phyloP scores from a whole-genome alignment of 768 basidiomycete genomes.

The Xanthoconium stramineum region DNA sequence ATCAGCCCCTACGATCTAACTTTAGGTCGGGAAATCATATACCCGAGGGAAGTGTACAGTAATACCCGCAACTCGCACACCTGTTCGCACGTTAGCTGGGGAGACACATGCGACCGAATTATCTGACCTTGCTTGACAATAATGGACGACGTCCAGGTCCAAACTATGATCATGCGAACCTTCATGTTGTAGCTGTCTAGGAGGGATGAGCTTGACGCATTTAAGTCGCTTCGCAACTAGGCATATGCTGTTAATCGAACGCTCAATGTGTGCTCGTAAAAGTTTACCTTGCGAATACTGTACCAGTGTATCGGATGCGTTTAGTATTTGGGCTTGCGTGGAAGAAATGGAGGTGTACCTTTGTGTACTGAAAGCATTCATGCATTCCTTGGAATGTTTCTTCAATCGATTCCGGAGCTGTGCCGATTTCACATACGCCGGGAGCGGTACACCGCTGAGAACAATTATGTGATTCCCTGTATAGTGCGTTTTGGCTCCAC shows the following conservation, averaged over 20 bases:
- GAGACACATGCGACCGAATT: not conserved
- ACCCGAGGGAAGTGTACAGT: conserved; percentile 47
- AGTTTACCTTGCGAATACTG: conserved; percentile 53
- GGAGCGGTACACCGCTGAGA: conserved; percentile 33
- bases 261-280: not conserved
- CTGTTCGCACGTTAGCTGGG: conserved; percentile 26
- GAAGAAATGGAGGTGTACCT: too few species aligned
- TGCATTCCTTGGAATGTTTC: too few species aligned
- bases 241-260: not conserved
- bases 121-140: conserved; percentile 29
- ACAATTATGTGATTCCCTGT: conserved; percentile 36
- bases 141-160: conserved; percentile 45
- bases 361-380: too few species aligned
- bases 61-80: conserved; percentile 32
- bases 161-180: conserved; percentile 48
- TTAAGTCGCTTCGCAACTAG: conserved; percentile 37
- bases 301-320: not conserved
- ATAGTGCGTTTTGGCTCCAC: conserved; percentile 7
- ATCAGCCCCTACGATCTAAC: not conserved
- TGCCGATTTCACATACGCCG: conserved; percentile 59
- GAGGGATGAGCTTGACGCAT: conserved; percentile 38
- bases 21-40: not conserved
- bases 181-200: conserved; percentile 39
- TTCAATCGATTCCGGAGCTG: conserved; percentile 47
- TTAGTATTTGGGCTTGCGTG: not conserved